Conservation (phyloP, 805 yeast species). For the Jamesozyma gamospora region DNA sequence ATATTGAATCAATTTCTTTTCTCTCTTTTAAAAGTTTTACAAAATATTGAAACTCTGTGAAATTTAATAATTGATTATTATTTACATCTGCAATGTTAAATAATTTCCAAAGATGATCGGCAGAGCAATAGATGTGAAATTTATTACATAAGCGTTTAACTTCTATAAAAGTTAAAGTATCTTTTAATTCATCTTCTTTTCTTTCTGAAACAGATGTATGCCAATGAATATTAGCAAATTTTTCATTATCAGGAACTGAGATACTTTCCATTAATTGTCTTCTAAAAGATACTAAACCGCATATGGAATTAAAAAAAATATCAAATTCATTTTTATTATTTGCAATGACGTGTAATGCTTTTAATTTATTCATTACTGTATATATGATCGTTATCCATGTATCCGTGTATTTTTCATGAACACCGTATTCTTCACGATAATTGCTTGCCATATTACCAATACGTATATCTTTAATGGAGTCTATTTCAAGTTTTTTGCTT, state of each 20-base stretch:
- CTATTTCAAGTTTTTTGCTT: slow-evolving; percentile 22
- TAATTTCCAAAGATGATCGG: slow-evolving; percentile 35
- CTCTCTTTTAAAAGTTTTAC: slow-evolving; percentile 59
- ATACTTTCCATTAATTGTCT: slow-evolving; percentile 54
- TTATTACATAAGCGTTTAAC: slow-evolving; percentile 55
- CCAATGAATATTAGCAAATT: slow-evolving; percentile 60
- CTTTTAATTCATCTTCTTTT: slow-evolving; percentile 29
- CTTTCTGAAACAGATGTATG: slow-evolving; percentile 33
- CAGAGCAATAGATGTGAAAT: slow-evolving; percentile 63
- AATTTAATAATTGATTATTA: slow-evolving; percentile 44
- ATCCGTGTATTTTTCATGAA: slow-evolving; percentile 52
- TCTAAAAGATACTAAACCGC: slow-evolving; percentile 45
- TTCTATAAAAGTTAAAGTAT: slow-evolving; percentile 50
- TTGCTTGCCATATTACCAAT: slow-evolving; percentile 66
- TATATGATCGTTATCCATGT: slow-evolving; percentile 80
- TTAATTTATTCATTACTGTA: slow-evolving; percentile 51
- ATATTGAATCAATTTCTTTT: slow-evolving; percentile 47
- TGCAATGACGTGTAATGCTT: slow-evolving; percentile 74
- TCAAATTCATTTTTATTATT: slow-evolving; percentile 41
- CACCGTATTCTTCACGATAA: slow-evolving; percentile 75
- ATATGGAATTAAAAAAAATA: slow-evolving; percentile 44
- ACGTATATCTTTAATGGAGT: slow-evolving; percentile 27
- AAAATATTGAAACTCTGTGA: slow-evolving; percentile 65
- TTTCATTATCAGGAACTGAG: slow-evolving; percentile 47
- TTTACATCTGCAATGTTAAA: slow-evolving; percentile 48